Evolutionary conservation across 192 early-diverging fungal species (phyloP), one percentile per base, ranked within the genome.

Genomic region (Podochytrium sp.): DNA sequence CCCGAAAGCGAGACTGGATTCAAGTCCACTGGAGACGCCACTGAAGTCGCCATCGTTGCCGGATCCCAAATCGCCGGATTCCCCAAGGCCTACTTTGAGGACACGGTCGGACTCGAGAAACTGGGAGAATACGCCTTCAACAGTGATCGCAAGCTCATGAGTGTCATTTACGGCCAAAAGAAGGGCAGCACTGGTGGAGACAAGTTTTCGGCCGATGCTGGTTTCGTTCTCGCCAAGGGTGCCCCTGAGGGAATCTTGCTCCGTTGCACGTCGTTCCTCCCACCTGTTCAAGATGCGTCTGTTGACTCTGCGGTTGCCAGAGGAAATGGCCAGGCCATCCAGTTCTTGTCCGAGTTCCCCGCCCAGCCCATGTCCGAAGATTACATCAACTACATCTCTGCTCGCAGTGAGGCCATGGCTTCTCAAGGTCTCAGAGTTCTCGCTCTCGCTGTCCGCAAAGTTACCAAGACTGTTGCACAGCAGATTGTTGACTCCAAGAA

Each of bases 81-180:
- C 52, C 76, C 89, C 34, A 87, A 90, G 57, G 73, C 90, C 2
- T 78, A 69, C 67, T 85, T 96, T 76, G 72, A 62, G 41, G 79
- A 88, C 20, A 68, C 76, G 7, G 59, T 81, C 18, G 89, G 87
- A 20, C 90, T 92, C n/a, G 78, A 63, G 5, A 93, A 92, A 53
- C 66, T 92, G 6, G 91, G 86, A 29, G 95, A 96, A 78, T 91
- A 93, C 58, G 89, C 95, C 0, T 98, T 98, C 75, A 93, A 96
- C 77, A 83, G 92, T 76, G 96, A 98, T 66, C 90, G 96, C 51
- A 99, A 99, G 81, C 86, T 95, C 34, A 98, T 98, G 96, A 93
- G 91, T 80, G 90, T 92, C 14, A 81, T 96, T 1, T 94, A 90
- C 79, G 79, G 86, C 32, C 84, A 39, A 4, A 41, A 47, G 30